These are phyloP conservation scores for Crithidia sp. DNA, from an alignment of 208 protist species.

Conservation along the genomic window DNA sequence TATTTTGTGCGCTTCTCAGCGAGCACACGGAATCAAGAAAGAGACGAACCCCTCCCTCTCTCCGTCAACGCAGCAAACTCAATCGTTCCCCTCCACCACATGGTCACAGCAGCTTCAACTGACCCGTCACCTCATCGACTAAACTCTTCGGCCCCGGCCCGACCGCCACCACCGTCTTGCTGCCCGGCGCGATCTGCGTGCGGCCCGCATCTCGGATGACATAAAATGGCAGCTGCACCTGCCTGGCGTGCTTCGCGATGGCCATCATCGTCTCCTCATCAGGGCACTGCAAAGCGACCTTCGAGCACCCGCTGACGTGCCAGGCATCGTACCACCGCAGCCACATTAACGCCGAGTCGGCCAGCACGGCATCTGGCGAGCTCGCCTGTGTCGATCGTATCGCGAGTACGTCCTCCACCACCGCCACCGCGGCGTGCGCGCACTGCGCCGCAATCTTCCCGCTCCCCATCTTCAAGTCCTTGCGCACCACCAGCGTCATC, in stretches of 20 bases:
- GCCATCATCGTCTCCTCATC: constrained; percentile 75
- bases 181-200: constrained; percentile 93
- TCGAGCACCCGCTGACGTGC: constrained; percentile 63
- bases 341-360: constrained; percentile 27
- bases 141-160: constrained; percentile 77
- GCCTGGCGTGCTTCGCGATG: constrained; percentile 46
- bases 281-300: constrained; percentile 83
- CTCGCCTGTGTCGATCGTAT: constrained; percentile 9
- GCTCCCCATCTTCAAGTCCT: constrained; percentile 95
- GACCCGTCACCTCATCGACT: constrained; percentile 87
- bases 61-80: background rate
- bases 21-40: background rate
- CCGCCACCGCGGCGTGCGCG: constrained; percentile 93
- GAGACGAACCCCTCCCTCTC: background rate
- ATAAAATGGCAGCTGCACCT: constrained; percentile 62
- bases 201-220: constrained; percentile 92
- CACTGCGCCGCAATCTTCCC: constrained; percentile 97
- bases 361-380: background rate
- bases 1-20: no score
- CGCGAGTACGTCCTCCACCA: constrained; percentile 66
- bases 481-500: constrained; percentile 94
- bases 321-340: constrained; percentile 83
- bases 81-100: no score
- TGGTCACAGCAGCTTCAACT: constrained; percentile 90
- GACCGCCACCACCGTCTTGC: constrained; percentile 91